Percentiles rank a stretch among this genome's conserved stretches.
Evolutionary conservation across 176 grass and related monocot genomes (phyloP).

Genomic region (Calamus simplicifolius): DNA sequence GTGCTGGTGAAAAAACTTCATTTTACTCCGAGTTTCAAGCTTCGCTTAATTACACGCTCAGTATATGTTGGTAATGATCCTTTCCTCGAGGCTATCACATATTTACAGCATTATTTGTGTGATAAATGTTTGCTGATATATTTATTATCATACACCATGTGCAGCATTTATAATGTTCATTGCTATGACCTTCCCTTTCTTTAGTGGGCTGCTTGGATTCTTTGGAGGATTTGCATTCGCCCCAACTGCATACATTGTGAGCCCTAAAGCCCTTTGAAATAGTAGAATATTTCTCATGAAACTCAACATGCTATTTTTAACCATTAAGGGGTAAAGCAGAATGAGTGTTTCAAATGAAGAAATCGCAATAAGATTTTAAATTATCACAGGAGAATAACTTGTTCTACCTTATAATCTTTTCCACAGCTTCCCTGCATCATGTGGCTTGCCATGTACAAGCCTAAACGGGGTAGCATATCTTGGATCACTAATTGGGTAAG

Average conservation of each 20-base stretch:
- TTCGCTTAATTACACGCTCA: slow-evolving; percentile 53
- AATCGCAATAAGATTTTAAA: no score
- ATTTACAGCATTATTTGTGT: no score
- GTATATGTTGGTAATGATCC: slow-evolving; percentile 61
- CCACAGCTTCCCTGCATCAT: slow-evolving; percentile 84
- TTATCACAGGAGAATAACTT: no score
- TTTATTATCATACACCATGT: not conserved
- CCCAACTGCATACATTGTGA: slow-evolving; percentile 85
- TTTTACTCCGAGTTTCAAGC: slow-evolving; percentile 41
- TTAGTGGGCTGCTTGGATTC: slow-evolving; percentile 67
- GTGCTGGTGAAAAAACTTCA: slow-evolving; percentile 69
- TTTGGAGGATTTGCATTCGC: slow-evolving; percentile 85
- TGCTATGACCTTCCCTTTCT: slow-evolving; percentile 84
- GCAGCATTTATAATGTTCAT: slow-evolving; percentile 93
- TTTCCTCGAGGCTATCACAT: no score
- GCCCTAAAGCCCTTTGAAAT: not conserved
- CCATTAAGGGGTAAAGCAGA: no score
- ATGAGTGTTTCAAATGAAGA: no score
- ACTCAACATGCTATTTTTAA: no score
- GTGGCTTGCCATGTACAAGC: slow-evolving; percentile 85
- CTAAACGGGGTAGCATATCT: slow-evolving; percentile 60
- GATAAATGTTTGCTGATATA: not conserved
- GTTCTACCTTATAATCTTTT: not conserved
- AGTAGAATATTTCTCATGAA: no score
- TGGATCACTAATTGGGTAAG: slow-evolving; percentile 83